A percentile compares a stretch with the other conserved stretches of the same genome.
phyloP scores from a whole-genome alignment of 768 basidiomycete genomes.

The Calvatia gigantea region DNA sequence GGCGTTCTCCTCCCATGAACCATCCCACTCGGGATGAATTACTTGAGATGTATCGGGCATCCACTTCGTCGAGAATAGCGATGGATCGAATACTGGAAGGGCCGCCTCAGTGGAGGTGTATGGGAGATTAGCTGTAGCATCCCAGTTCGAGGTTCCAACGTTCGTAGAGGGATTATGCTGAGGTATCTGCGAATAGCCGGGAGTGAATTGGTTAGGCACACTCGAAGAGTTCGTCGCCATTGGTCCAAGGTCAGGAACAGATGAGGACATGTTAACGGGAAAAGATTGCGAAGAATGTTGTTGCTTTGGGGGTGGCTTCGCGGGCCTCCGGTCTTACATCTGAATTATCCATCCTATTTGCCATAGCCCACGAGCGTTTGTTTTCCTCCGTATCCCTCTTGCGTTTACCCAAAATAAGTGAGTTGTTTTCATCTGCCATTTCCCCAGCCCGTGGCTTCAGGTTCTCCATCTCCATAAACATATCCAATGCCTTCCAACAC shows the following conservation, averaged over 20 bases:
- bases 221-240: background rate
- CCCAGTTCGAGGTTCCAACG: background rate
- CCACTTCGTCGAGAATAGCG: constrained; percentile 10
- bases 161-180: background rate
- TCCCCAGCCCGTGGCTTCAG: constrained; percentile 13
- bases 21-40: constrained; percentile 5
- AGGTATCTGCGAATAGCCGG: background rate
- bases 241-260: background rate
- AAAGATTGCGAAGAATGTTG: background rate
- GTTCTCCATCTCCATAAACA: constrained; percentile 22
- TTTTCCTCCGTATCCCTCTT: constrained; percentile 6
- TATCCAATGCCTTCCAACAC: constrained; percentile 23
- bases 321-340: background rate
- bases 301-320: background rate
- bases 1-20: constrained; percentile 7
- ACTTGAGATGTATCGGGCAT: constrained; percentile 10
- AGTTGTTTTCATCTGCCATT: background rate
- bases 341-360: background rate
- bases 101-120: background rate
- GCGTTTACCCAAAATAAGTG: constrained; percentile 7
- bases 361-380: constrained; percentile 6
- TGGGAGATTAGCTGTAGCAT: background rate
- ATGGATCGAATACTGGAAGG: constrained; percentile 4
- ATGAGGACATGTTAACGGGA: background rate
- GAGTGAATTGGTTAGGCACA: background rate